Conservation (phyloP, 768 basidiomycete species). For the Lyophyllum decastes region DNA sequence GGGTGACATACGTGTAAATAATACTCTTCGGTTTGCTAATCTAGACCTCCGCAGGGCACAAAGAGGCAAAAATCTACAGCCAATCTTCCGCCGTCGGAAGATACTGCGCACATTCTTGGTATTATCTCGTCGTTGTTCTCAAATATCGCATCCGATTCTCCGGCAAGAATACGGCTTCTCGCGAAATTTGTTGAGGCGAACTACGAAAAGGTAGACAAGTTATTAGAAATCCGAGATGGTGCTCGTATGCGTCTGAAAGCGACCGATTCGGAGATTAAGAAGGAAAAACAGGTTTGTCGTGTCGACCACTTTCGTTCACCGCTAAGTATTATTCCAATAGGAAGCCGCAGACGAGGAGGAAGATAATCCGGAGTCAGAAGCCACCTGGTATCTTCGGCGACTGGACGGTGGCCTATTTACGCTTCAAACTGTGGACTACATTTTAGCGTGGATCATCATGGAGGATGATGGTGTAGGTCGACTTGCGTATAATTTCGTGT, state of each 20-base stretch:
- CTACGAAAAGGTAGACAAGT: conserved; percentile 94
- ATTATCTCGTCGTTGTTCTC: conserved; percentile 87
- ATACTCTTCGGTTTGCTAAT: conserved; percentile 1
- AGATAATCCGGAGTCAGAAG: conserved; percentile 58
- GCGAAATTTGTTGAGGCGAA: conserved; percentile 92
- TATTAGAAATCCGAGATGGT: conserved; percentile 83
- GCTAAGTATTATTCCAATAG: conserved; percentile 30
- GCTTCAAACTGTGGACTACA: conserved; percentile 90
- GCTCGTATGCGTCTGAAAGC: conserved; percentile 59
- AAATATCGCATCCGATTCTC: conserved; percentile 84
- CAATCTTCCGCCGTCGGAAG: conserved; percentile 65
- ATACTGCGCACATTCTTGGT: conserved; percentile 84
- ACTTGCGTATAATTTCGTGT: neutral
- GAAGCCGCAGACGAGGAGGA: conserved; percentile 58
- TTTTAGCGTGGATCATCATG: conserved; percentile 94
- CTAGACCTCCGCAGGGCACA: conserved; percentile 30
- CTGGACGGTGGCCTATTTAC: conserved; percentile 88
- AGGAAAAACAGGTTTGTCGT: conserved; percentile 62
- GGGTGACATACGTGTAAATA: conserved; percentile 7
- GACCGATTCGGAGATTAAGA: conserved; percentile 67
- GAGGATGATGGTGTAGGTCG: conserved; percentile 92
- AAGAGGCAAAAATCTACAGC: conserved; percentile 66
- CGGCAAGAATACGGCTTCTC: conserved; percentile 76
- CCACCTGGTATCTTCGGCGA: conserved; percentile 81
- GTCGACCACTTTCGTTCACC: neutral